Evolutionary conservation across 805 yeast species (phyloP).

Genomic region (Kluyveromyces dobzhanskii): DNA sequence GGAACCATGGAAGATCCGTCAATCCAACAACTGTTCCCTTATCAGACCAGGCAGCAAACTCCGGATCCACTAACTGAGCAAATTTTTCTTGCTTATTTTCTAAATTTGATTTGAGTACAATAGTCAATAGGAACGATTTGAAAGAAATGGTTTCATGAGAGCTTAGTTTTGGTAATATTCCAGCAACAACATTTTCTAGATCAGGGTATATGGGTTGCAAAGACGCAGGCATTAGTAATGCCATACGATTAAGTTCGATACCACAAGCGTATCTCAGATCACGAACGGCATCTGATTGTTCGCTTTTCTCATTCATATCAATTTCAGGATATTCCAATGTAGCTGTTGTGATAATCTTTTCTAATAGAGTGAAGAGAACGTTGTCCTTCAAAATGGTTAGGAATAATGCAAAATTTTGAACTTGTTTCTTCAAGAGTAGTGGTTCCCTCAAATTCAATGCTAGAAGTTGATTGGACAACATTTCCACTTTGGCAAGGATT

Average conservation of each 20-base stretch:
- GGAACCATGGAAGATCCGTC: slow-evolving; percentile 89
- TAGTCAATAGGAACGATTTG: slow-evolving; percentile 83
- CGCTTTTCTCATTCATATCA: slow-evolving; percentile 40
- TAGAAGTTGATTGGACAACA: slow-evolving; percentile 64
- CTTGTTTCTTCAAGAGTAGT: slow-evolving; percentile 68
- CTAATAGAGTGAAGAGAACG: slow-evolving; percentile 77
- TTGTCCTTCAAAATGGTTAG: slow-evolving; percentile 81
- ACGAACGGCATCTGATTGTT: slow-evolving; percentile 72
- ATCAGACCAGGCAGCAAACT: slow-evolving; percentile 85
- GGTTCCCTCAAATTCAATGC: slow-evolving; percentile 76
- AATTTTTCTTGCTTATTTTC: slow-evolving; percentile 71
- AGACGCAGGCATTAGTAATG: slow-evolving; percentile 90
- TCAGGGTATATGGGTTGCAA: slow-evolving; percentile 73
- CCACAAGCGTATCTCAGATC: slow-evolving; percentile 90
- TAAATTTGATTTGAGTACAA: slow-evolving; percentile 76
- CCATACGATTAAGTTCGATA: slow-evolving; percentile 87
- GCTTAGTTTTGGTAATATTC: slow-evolving; percentile 63
- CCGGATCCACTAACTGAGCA: slow-evolving; percentile 86
- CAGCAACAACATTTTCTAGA: slow-evolving; percentile 71
- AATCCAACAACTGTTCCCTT: slow-evolving; percentile 85
- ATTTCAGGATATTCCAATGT: slow-evolving; percentile 71
- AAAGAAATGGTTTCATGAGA: slow-evolving; percentile 92
- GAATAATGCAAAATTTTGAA: slow-evolving; percentile 89
- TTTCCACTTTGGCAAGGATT: slow-evolving; percentile 50
- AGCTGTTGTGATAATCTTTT: slow-evolving; percentile 73